These are phyloP conservation scores for Closterium sp. DNA, from an alignment of 139 green algal genomes.

Conservation along the genomic window DNA sequence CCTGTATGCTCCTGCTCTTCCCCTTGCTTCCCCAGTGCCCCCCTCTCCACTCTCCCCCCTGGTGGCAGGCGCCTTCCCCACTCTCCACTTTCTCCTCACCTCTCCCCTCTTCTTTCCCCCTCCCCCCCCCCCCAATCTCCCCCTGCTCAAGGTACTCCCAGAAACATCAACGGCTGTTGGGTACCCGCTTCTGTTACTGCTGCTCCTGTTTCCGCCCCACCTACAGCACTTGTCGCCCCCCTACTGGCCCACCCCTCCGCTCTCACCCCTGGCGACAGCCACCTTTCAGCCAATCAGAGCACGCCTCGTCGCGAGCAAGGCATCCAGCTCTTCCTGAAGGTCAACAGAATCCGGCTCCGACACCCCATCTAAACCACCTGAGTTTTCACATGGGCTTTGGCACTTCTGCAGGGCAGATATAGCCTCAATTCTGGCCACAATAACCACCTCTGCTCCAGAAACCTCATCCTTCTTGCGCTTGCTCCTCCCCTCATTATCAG, in stretches of 20 bases:
- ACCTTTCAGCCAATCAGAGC: background rate
- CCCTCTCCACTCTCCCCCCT: too few relatives aligned
- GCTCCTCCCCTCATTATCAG: background rate
- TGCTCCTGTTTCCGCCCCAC: too few relatives aligned
- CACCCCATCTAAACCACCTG: background rate
- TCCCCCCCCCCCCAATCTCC: too few relatives aligned
- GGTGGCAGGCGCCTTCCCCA: too few relatives aligned
- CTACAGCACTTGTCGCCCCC: background rate
- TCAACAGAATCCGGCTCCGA: background rate
- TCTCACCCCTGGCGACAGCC: background rate
- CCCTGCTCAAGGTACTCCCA: too few relatives aligned
- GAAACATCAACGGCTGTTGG: too few relatives aligned
- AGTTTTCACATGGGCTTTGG: background rate
- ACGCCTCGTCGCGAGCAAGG: background rate
- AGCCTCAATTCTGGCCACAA: background rate
- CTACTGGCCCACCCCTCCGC: background rate
- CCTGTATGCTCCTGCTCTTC: too few relatives aligned
- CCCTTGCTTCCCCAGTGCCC: too few relatives aligned
- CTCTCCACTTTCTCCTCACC: too few relatives aligned
- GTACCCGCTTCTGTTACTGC: too few relatives aligned
- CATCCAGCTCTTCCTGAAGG: background rate
- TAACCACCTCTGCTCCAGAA: background rate
- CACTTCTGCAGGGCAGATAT: background rate
- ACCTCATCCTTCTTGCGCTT: background rate
- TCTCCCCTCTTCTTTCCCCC: too few relatives aligned